Evolutionary conservation across 176 grass and related monocot species (phyloP).

Genomic region (Triticum turgidum): DNA sequence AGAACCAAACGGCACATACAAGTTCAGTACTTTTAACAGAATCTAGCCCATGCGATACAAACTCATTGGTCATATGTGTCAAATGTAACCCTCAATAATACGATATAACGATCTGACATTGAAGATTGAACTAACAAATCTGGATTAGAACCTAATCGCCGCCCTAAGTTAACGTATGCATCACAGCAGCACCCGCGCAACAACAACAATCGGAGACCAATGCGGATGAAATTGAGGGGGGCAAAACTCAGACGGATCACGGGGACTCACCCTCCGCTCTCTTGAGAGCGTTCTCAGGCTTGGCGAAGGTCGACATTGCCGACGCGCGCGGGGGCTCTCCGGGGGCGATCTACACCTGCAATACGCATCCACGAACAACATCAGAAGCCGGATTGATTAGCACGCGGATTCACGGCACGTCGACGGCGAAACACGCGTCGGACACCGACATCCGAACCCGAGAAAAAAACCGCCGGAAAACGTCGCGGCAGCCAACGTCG

Average conservation of each 20-base stretch:
- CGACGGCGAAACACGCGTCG: neutral
- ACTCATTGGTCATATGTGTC: neutral
- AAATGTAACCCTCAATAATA: neutral
- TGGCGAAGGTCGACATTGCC: slow-evolving; percentile 85
- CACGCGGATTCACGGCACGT: neutral
- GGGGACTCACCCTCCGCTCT: slow-evolving; percentile 66
- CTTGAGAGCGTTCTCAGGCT: slow-evolving; percentile 97
- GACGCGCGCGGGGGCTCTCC: slow-evolving; percentile 24
- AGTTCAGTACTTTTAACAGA: neutral
- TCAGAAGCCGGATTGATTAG: neutral
- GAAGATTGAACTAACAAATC: neutral
- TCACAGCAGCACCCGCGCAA: neutral
- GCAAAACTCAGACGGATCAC: neutral
- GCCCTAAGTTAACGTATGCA: neutral
- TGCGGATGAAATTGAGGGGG: neutral
- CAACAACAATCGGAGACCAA: neutral
- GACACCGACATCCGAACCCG: neutral
- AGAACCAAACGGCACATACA: neutral
- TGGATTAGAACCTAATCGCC: neutral
- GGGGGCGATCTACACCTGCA: slow-evolving; percentile 48
- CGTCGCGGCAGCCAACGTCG: too few relatives aligned
- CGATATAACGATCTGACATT: neutral
- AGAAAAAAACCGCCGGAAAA: neutral
- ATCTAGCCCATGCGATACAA: neutral
- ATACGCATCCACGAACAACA: neutral